Percentiles rank a stretch among this genome's conserved stretches.
phyloP scores from a whole-genome alignment of 2,329 filamentous ascomycete genomes.

The Epicoccum sorghinum region DNA sequence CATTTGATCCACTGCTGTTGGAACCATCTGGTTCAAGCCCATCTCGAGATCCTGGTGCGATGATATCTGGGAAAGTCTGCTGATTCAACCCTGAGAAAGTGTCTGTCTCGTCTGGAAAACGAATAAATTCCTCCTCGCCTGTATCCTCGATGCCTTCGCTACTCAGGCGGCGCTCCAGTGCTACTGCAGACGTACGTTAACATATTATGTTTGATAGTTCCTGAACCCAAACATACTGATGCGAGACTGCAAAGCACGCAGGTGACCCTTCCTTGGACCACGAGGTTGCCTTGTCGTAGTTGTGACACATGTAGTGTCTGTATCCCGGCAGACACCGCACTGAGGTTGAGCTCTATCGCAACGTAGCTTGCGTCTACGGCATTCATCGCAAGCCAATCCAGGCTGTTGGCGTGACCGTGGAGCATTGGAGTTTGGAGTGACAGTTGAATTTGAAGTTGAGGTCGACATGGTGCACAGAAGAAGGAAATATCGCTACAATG shows the following conservation, averaged over 20 bases:
- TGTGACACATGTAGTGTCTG: conserved; percentile 6
- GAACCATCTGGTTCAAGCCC: neutral
- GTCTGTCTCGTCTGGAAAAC: neutral
- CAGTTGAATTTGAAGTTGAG: neutral
- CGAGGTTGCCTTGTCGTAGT: conserved; percentile 6
- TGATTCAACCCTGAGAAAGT: neutral
- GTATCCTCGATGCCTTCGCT: conserved; percentile 1
- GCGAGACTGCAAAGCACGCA: conserved; percentile 9
- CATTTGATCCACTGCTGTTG: neutral
- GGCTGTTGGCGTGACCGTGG: conserved; percentile 6
- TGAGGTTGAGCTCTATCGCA: conserved; percentile 7
- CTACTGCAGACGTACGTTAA: neutral
- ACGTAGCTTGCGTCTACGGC: conserved; percentile 6
- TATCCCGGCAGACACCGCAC: conserved; percentile 6
- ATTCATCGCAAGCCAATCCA: conserved; percentile 8
- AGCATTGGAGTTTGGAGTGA: neutral
- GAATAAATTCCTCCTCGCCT: neutral
- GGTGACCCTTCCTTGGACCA: conserved; percentile 4
- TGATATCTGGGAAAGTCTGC: neutral
- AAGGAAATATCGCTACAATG: neutral
- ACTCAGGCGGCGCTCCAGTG: conserved; percentile 2
- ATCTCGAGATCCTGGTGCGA: neutral
- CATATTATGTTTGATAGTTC: neutral
- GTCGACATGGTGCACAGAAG: neutral
- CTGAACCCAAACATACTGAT: conserved; percentile 1